Conservation (phyloP, 345 rosid species). For the Reutealis trisperma region DNA sequence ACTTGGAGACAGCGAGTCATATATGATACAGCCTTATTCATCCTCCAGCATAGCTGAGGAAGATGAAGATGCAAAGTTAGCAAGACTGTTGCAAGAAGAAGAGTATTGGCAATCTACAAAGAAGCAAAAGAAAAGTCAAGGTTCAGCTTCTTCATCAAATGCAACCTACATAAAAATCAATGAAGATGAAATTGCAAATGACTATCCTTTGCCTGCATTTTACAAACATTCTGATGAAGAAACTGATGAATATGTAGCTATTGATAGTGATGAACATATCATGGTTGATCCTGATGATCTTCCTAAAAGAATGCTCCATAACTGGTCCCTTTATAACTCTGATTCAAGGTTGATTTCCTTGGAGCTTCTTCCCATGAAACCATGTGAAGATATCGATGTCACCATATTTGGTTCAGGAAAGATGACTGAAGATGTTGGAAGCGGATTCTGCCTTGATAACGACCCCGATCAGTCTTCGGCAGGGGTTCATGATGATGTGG, state of each 20-base stretch:
- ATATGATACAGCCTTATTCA: conserved; percentile 23
- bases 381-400: conserved; percentile 69
- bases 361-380: conserved; percentile 83
- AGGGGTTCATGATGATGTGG: conserved; percentile 41
- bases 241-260: conserved; percentile 62
- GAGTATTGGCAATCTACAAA: conserved; percentile 57
- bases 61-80: conserved; percentile 63
- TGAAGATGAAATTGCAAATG: conserved; percentile 82
- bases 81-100: conserved; percentile 69
- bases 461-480: conserved; percentile 48
- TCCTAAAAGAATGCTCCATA: conserved; percentile 66
- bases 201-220: conserved; percentile 85
- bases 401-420: conserved; percentile 73
- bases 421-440: conserved; percentile 68
- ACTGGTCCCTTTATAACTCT: conserved; percentile 86
- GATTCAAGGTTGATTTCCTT: conserved; percentile 67
- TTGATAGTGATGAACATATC: conserved; percentile 41
- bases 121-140: conserved; percentile 48
- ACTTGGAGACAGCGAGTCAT: conserved; percentile 15
- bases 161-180: conserved; percentile 65
- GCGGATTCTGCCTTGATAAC: conserved; percentile 51
- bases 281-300: conserved; percentile 47
- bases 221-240: conserved; percentile 58
- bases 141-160: conserved; percentile 47
- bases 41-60: conserved; percentile 40